A percentile compares a stretch with the other conserved stretches of the same genome.
Conservation (phyloP, 306 rosid genomes). For the Malus fusca region DNA sequence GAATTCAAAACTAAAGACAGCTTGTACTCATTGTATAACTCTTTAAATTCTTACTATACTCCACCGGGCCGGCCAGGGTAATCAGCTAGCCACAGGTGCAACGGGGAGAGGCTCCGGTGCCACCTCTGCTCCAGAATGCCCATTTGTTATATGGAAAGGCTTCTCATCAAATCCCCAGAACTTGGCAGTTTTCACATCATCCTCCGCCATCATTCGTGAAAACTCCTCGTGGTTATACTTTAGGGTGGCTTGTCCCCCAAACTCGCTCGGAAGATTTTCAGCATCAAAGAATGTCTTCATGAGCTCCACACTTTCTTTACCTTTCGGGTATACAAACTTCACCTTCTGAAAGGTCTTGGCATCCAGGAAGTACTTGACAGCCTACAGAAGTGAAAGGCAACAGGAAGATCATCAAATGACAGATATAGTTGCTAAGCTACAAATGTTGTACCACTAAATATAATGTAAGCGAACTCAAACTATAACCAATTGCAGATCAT, state of each 20-base stretch:
- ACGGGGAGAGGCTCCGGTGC: constrained; percentile 32
- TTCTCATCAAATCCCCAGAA: constrained; percentile 67
- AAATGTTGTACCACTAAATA: not conserved
- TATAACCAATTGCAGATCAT: not conserved
- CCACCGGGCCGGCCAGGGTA: not conserved
- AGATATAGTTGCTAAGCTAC: not conserved
- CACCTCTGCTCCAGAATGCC: constrained; percentile 36
- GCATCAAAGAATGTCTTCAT: constrained; percentile 75
- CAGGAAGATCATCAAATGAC: constrained; percentile 6
- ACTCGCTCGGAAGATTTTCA: constrained; percentile 73
- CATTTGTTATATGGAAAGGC: constrained; percentile 29
- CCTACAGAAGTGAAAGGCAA: constrained; percentile 34
- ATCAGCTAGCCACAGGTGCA: not conserved
- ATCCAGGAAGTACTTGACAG: constrained; percentile 67
- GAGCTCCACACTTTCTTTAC: constrained; percentile 63
- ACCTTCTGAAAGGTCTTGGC: constrained; percentile 76
- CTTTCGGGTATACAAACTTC: constrained; percentile 68
- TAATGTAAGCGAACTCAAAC: not conserved
- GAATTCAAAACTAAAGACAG: not conserved
- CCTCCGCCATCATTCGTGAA: constrained; percentile 63
- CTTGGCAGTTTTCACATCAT: constrained; percentile 72
- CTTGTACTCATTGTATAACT: not conserved
- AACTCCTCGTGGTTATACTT: constrained; percentile 77
- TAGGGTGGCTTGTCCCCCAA: constrained; percentile 77
- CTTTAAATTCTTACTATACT: not conserved